Conservation (phyloP, 148 eudicot species). For the Pouteria glomerata region DNA sequence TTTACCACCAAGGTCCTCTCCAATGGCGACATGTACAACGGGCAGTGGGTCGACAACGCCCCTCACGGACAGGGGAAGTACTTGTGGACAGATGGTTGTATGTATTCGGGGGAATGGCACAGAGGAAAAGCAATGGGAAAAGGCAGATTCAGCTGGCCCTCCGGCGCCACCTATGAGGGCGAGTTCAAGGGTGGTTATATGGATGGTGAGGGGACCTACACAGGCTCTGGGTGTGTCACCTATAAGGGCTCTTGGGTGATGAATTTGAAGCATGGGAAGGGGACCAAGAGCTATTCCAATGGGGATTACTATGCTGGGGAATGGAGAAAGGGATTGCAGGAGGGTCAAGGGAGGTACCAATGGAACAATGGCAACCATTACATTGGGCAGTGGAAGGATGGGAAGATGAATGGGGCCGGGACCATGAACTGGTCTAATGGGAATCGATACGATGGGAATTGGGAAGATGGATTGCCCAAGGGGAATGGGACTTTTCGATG, state of each 20-base stretch:
- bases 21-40: constrained; percentile 64
- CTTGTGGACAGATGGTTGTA: constrained; percentile 80
- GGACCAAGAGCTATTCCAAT: constrained; percentile 39
- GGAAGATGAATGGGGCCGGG: constrained; percentile 59
- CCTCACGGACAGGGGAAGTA: constrained; percentile 82
- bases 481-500: constrained; percentile 67
- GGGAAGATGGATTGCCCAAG: constrained; percentile 65
- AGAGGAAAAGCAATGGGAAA: constrained; percentile 59
- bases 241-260: constrained; percentile 62
- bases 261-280: constrained; percentile 66
- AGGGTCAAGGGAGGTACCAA: constrained; percentile 66
- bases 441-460: constrained; percentile 60
- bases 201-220: constrained; percentile 75
- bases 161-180: constrained; percentile 85
- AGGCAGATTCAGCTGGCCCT: constrained; percentile 84
- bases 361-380: constrained; percentile 68
- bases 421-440: constrained; percentile 59
- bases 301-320: constrained; percentile 79
- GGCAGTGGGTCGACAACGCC: constrained; percentile 51
- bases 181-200: constrained; percentile 65
- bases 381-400: constrained; percentile 63
- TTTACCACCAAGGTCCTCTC: constrained; percentile 42
- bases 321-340: constrained; percentile 60
- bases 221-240: constrained; percentile 45
- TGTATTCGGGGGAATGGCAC: constrained; percentile 84